Evolutionary conservation across 306 rosid species (phyloP), one percentile per base, ranked within the genome.

Genomic region (Oxytropis ochrocephala): DNA sequence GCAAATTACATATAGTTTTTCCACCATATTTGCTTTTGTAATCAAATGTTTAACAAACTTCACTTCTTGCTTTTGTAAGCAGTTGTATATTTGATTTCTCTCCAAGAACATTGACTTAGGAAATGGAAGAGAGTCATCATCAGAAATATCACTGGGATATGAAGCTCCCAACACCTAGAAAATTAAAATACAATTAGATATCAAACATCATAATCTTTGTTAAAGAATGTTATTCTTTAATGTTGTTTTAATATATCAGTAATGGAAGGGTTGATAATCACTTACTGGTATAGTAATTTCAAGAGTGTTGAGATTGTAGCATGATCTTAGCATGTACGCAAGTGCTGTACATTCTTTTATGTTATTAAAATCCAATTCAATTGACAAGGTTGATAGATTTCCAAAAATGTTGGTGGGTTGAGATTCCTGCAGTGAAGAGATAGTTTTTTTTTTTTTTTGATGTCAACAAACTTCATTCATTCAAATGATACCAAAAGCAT

Each of bases 351-450:
- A 13, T 39, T 68, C 69, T 13, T 43, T 64, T 30, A 21, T 13
- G 11, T 32, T 43, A 44, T 78, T 78, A 50, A 78, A 32, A 49
- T 78, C 69, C 57, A 78, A 57, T 1, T 78, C 75, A 57, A 78
- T 42, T 19, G 55, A 46, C 32, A 70, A 44, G 4, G 36, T 33
- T 17, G 46, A 27, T 19, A 78, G 11, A 41, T 57, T 27, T 49
- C 1, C 0, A 58, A 65, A 72, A n/a, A 30, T 49, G 50, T 66
- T 33, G 27, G 11, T 39, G 0, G 8, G 0, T 12, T 14, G 48
- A 3, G 38, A 27, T 64, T 17, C 55, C 73, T 64, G n/a, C 62
- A 62, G 2, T 11, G 4, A 39, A 62, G 38, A 21, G 35, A 38
- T 4, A 73, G n/a, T n/a, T n/a, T n/a, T n/a, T n/a, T n/a, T n/a